Conservation (phyloP, 2,329 filamentous ascomycete species). For the Zymoseptoria passerinii region DNA sequence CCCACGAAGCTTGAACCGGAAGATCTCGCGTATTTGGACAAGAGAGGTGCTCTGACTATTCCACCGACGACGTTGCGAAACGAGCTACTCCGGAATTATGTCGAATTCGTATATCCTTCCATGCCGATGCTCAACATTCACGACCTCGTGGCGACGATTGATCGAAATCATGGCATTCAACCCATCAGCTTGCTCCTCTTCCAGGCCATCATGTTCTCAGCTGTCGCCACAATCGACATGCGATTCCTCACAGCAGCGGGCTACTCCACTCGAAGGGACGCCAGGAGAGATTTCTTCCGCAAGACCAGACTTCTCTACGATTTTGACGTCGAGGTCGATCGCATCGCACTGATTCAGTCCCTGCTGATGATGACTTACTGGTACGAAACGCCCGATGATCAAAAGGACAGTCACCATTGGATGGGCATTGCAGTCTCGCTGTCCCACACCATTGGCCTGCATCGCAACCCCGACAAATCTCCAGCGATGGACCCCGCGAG, state of each 20-base stretch:
- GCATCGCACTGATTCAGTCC: constrained; percentile 79
- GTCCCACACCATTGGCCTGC: constrained; percentile 85
- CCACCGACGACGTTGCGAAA: constrained; percentile 64
- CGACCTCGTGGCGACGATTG: constrained; percentile 53
- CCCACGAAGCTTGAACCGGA: constrained; percentile 69
- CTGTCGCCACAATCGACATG: constrained; percentile 79
- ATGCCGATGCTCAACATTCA: constrained; percentile 75
- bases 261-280: constrained; percentile 67
- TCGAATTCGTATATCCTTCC: constrained; percentile 86
- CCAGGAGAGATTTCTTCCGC: constrained; percentile 80
- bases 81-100: constrained; percentile 71
- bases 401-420: constrained; percentile 98
- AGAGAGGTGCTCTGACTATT: constrained; percentile 76
- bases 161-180: constrained; percentile 57
- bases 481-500: constrained; percentile 60
- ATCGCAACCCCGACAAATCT: constrained; percentile 74
- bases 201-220: constrained; percentile 91
- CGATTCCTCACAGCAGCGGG: constrained; percentile 67
- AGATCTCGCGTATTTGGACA: constrained; percentile 72
- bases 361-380: constrained; percentile 92
- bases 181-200: constrained; percentile 80
- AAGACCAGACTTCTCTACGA: constrained; percentile 85
- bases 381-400: constrained; percentile 94
- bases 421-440: constrained; percentile 93
- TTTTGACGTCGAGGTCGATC: constrained; percentile 88